Base-by-base conservation (phyloP, 1,284 basidiomycete genomes). In the Golubevia sp. region DNA sequence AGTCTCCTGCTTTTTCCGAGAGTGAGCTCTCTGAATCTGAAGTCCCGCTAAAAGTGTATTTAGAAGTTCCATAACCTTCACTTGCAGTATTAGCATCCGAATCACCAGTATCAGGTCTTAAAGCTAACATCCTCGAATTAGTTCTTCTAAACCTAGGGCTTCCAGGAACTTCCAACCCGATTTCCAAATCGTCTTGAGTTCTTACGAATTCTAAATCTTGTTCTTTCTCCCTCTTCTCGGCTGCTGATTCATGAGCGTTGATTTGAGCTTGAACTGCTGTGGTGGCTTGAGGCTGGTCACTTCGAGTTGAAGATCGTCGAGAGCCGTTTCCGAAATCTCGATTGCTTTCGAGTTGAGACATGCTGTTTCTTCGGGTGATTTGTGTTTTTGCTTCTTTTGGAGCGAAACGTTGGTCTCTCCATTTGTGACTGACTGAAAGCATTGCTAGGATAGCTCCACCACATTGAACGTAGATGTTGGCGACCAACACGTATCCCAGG, bases 401-500 rank as follows among this genome's bases (percentile, higher is more conserved):
- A 44, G 66, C 67, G 59, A 71, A 73, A 25, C 68, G 61, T 44
- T 73, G 68, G 30, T 73, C 71, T 56, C 71, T 62, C 71, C 71
- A 73, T 58, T 58, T 64, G 56, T 70, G 64, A 23, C 66, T 61
- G 25, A 59, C 62, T 5, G 68, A 67, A 44, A 70, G 38, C 20
- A 61, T 66, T 3, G 71, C 71, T 6, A 73, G 62, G 8, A 70
- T 66, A 11, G 71, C 68, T 44, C 71, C 71, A 34, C 70, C 70
- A 0, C 66, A 66, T 30, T 71, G 68, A 3, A 73, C 66, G 56
- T 70, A 73, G 44, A 73, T 65, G 49, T 73, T 73, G 64, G 68
- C 66, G n/a, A 73, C 71, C 21, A 73, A 61, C 61, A 73, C 63
- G 66, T 68, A 71, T 21, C 71, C 71, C 61, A 70, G 62, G 44